Evolutionary conservation across 139 green algal species (phyloP).

Genomic region (Gonium pectorale): DNA sequence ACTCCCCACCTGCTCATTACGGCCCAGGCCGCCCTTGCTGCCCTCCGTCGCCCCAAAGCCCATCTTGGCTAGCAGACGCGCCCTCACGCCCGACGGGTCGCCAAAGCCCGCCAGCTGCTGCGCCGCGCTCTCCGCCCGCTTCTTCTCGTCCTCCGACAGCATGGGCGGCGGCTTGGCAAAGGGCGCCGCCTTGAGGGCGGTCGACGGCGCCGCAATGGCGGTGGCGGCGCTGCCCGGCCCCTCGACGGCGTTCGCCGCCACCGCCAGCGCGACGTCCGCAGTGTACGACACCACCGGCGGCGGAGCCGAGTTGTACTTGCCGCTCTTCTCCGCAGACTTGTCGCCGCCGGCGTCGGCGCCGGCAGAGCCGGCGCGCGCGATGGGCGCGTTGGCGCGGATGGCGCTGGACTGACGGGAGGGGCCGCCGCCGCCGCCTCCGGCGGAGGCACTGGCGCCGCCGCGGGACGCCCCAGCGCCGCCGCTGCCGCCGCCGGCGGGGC

Average conservation of each 20-base stretch:
- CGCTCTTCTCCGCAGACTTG: background rate
- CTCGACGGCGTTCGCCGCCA: slow-evolving; percentile 55
- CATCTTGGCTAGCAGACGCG: too few species aligned
- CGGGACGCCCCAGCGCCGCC: background rate
- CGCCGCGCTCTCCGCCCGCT: slow-evolving; percentile 45
- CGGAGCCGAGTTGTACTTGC: slow-evolving; percentile 61
- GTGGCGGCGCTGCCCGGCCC: slow-evolving; percentile 7
- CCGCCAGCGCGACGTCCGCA: slow-evolving; percentile 65
- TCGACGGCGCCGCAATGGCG: background rate
- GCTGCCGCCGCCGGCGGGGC: background rate
- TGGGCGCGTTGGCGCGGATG: slow-evolving; percentile 6
- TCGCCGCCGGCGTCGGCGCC: background rate
- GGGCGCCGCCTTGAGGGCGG: slow-evolving; percentile 19
- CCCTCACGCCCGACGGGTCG: too few species aligned
- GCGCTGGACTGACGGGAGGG: background rate
- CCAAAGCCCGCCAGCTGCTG: too few species aligned
- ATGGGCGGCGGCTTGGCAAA: slow-evolving; percentile 13
- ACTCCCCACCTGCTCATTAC: too few species aligned
- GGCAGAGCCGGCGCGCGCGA: background rate
- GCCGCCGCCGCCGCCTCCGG: slow-evolving; percentile 20
- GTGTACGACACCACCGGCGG: slow-evolving; percentile 62
- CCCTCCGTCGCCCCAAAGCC: too few species aligned
- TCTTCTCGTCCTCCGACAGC: slow-evolving; percentile 56
- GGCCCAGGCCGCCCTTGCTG: too few species aligned
- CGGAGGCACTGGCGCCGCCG: background rate